These are phyloP conservation scores for Clonostachys sp. DNA, from an alignment of 2,329 filamentous ascomycete genomes.

Conservation along the genomic window DNA sequence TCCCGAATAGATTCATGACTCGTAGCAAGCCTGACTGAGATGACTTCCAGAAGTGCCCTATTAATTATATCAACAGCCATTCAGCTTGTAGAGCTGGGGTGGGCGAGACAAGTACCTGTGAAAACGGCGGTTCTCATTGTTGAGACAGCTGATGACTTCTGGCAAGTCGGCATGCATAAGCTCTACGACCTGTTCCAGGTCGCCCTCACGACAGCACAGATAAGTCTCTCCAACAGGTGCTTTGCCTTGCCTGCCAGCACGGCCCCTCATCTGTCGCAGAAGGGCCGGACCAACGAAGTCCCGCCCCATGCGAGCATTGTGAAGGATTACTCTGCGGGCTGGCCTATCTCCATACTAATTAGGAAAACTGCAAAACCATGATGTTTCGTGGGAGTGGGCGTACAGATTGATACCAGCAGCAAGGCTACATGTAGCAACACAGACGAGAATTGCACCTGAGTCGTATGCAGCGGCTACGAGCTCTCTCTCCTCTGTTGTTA, in stretches of 20 bases:
- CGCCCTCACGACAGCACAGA: constrained; percentile 64
- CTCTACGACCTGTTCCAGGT: constrained; percentile 65
- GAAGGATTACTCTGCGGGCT: constrained; percentile 69
- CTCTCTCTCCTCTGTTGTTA: constrained; percentile 73
- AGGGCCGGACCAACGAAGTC: constrained; percentile 75
- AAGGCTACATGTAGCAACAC: constrained; percentile 73
- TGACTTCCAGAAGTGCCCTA: constrained; percentile 67
- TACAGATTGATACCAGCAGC: constrained; percentile 77
- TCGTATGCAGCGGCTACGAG: constrained; percentile 69
- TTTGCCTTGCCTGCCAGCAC: constrained; percentile 74
- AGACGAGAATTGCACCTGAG: constrained; percentile 60
- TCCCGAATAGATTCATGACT: constrained; percentile 61
- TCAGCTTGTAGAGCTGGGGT: constrained; percentile 4
- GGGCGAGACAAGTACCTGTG: constrained; percentile 53
- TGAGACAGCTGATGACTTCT: constrained; percentile 63
- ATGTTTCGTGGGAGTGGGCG: constrained; percentile 4
- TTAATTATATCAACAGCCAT: constrained; percentile 6
- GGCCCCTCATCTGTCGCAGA: constrained; percentile 76
- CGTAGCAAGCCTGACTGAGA: constrained; percentile 64
- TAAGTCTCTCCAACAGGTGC: constrained; percentile 75
- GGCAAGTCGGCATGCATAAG: constrained; percentile 71
- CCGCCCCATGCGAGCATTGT: constrained; percentile 71
- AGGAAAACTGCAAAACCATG: not conserved
- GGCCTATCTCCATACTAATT: constrained; percentile 23
- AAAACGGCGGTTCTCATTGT: constrained; percentile 61